Evolutionary conservation across 129 eudicot genomes (phyloP).

Genomic region (Tagetes erecta): DNA sequence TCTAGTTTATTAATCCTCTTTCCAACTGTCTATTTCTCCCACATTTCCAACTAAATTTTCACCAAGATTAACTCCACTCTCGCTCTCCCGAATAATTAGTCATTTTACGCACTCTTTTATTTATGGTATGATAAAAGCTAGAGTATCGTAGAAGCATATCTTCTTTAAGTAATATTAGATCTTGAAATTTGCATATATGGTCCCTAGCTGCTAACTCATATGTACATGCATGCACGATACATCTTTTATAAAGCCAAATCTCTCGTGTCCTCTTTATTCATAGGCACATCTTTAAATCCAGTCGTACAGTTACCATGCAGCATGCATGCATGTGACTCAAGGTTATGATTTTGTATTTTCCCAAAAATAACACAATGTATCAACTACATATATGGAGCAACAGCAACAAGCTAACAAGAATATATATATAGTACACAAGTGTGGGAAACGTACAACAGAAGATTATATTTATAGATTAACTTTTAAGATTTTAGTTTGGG

Average conservation of each 20-base stretch:
- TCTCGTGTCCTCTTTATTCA: constrained; percentile 30
- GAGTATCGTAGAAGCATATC: constrained; percentile 8
- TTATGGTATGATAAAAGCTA: constrained; percentile 7
- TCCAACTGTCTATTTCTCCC: too few species aligned
- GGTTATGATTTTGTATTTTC: constrained; percentile 6
- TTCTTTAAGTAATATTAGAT: constrained; percentile 13
- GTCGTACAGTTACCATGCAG: background rate
- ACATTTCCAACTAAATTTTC: too few species aligned
- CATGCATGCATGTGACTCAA: background rate
- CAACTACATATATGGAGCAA: background rate
- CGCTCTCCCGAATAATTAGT: background rate
- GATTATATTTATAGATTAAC: too few species aligned
- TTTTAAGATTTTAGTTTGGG: too few species aligned
- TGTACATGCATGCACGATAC: constrained; percentile 3
- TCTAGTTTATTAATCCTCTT: too few species aligned
- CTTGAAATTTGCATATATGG: constrained; percentile 5
- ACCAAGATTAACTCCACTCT: too few species aligned
- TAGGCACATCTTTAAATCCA: constrained; percentile 20
- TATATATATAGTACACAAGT: background rate
- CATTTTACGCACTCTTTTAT: background rate
- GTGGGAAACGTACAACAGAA: background rate
- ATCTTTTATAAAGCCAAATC: constrained; percentile 35
- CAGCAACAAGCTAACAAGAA: background rate
- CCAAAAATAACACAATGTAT: background rate
- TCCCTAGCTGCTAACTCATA: constrained; percentile 14